Evolutionary conservation across 257 asterid species (phyloP), one percentile per base, ranked within the genome.

Genomic region (Solanum dulcamara): DNA sequence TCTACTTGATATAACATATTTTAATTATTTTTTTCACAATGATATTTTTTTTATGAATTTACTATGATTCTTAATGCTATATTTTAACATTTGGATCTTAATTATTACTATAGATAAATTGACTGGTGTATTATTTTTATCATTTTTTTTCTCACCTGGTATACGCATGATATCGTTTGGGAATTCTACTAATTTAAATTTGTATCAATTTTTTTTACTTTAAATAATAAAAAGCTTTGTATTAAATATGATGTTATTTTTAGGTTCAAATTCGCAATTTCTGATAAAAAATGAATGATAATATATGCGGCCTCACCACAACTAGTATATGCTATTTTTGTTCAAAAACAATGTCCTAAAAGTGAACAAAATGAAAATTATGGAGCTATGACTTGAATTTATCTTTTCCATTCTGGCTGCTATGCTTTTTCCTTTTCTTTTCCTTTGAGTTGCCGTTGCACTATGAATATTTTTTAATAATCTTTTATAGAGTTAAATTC

Each of bases 141-240:
- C n/a, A n/a, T n/a, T n/a, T n/a, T n/a, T n/a, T n/a, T n/a, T n/a
- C n/a, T n/a, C n/a, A n/a, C n/a, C n/a, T 33, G 35, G 42, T 0
- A 44, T 44, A 10, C n/a, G n/a, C n/a, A n/a, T 12, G 13, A 2
- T 44, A 42, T 11, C 6, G 3, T 28, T 62, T 24, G 24, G 24
- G 0, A 4, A 0, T 10, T 24, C 6, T 12, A 1, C 0, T 4
- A 4, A 10, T 24, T 60, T 60, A n/a, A n/a, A n/a, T n/a, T n/a
- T n/a, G n/a, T n/a, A n/a, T n/a, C n/a, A n/a, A n/a, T n/a, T n/a
- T n/a, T n/a, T n/a, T n/a, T n/a, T n/a, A n/a, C n/a, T n/a, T n/a
- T n/a, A n/a, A n/a, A n/a, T n/a, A n/a, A n/a, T 60, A 60, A 2
- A 4, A 24, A 4, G 10, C 2, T n/a, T 4, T 30, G 2, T 9